phyloP scores from a whole-genome alignment of 371 early-diverging fungal species.

The Nosema muscidifuracis region DNA sequence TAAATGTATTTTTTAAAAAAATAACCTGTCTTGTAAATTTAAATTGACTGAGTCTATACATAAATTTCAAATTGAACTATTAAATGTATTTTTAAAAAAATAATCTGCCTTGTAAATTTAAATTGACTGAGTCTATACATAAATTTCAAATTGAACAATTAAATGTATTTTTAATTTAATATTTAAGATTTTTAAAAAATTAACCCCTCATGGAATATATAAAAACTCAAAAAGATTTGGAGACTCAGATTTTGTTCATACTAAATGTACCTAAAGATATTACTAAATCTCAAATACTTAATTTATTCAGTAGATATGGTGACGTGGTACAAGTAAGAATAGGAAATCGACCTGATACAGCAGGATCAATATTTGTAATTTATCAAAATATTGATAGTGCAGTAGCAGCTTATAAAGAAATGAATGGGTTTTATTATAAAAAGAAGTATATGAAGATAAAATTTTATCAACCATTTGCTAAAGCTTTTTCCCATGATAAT shows the following conservation, averaged over 20 bases:
- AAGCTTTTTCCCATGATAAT: too few species aligned
- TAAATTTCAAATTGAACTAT: too few species aligned
- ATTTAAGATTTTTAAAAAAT: too few species aligned
- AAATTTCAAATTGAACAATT: too few species aligned
- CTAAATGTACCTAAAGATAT: slow-evolving; percentile 83
- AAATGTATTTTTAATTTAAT: too few species aligned
- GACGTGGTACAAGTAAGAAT: slow-evolving; percentile 15
- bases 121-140: too few species aligned
- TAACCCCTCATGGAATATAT: too few species aligned
- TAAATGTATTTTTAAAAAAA: too few species aligned
- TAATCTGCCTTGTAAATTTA: too few species aligned
- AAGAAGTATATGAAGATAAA: slow-evolving; percentile 19
- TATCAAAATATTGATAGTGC: slow-evolving; percentile 93
- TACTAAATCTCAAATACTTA: slow-evolving; percentile 59
- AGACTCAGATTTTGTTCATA: slow-evolving; percentile 36
- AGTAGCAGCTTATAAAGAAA: slow-evolving; percentile 68
- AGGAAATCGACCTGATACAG: slow-evolving; percentile 74
- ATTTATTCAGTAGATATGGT: slow-evolving; percentile 30
- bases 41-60: too few species aligned
- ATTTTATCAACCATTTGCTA: slow-evolving; percentile 24
- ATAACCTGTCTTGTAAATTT: too few species aligned
- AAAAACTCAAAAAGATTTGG: slow-evolving; percentile 12
- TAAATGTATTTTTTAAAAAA: too few species aligned
- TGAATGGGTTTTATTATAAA: slow-evolving; percentile 12
- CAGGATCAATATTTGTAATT: slow-evolving; percentile 81